These are phyloP conservation scores for Globisporangium perplexum DNA, from an alignment of 352 stramenopile species.

Conservation along the genomic window DNA sequence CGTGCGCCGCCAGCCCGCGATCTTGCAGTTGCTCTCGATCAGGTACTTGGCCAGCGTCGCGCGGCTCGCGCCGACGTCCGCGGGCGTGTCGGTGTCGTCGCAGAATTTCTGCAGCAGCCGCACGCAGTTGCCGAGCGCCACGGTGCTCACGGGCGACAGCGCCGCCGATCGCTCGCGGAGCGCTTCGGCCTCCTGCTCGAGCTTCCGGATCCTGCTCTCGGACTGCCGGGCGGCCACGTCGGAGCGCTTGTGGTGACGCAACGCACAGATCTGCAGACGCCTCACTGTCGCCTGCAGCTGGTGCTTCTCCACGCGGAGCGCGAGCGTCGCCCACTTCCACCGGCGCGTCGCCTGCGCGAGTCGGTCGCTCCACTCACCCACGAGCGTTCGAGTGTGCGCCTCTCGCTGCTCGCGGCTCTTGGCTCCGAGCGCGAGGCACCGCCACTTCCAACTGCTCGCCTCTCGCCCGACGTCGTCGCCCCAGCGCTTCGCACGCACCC, in stretches of 20 bases:
- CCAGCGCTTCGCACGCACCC: neutral
- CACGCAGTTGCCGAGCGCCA: constrained; percentile 39
- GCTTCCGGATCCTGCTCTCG: constrained; percentile 13
- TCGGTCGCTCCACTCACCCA: neutral
- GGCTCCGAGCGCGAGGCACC: neutral
- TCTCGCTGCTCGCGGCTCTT: neutral
- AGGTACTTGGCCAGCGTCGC: constrained; percentile 21
- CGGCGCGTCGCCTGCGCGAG: neutral
- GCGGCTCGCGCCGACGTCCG: constrained; percentile 8
- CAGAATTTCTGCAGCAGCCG: constrained; percentile 39
- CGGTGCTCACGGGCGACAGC: constrained; percentile 21
- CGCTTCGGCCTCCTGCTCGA: constrained; percentile 15
- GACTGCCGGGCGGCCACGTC: constrained; percentile 3
- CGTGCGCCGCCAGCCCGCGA: constrained; percentile 34
- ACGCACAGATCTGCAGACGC: constrained; percentile 7
- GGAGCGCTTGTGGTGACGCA: neutral
- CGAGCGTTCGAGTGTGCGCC: neutral
- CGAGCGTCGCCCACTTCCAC: constrained; percentile 18
- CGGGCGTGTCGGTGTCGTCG: constrained; percentile 17
- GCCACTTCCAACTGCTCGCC: neutral
- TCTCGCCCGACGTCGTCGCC: neutral
- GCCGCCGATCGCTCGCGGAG: constrained; percentile 1
- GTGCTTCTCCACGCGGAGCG: constrained; percentile 12
- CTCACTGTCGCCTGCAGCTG: constrained; percentile 11
- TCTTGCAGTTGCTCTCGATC: constrained; percentile 40